A percentile compares a stretch with the other conserved stretches of the same genome.
Evolutionary conservation across 805 yeast genomes (phyloP).

Genomic region (Zygotorulaspora sp.): DNA sequence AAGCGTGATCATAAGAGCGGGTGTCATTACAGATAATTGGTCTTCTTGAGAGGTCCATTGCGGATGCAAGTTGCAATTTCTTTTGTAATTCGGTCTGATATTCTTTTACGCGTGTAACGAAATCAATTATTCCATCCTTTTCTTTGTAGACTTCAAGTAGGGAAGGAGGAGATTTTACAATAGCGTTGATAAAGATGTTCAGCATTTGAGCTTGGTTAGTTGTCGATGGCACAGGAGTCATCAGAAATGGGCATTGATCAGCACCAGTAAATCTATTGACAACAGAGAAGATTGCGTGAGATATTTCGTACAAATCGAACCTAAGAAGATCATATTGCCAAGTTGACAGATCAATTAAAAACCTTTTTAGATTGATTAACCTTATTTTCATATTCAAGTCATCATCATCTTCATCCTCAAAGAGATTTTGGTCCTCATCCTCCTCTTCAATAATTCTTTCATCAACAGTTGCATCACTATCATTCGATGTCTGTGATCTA

Average conservation of each 20-base stretch:
- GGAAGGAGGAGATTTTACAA: constrained; percentile 24
- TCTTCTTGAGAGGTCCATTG: constrained; percentile 25
- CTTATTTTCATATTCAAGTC: constrained; percentile 35
- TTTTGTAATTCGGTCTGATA: constrained; percentile 26
- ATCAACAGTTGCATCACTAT: constrained; percentile 29
- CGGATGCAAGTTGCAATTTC: constrained; percentile 26
- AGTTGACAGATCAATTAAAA: constrained; percentile 45
- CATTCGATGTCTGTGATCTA: constrained; percentile 23
- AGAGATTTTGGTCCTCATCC: constrained; percentile 17
- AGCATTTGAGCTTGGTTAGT: constrained; percentile 24
- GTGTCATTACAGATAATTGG: constrained; percentile 13
- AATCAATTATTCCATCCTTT: constrained; percentile 21
- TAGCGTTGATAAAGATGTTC: constrained; percentile 25
- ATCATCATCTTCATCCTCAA: constrained; percentile 28
- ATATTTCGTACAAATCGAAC: constrained; percentile 31
- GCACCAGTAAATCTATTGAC: constrained; percentile 30
- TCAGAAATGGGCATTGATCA: constrained; percentile 31
- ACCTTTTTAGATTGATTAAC: constrained; percentile 46
- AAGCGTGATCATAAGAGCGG: constrained; percentile 19
- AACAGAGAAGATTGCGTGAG: constrained; percentile 31
- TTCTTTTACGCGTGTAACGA: constrained; percentile 22
- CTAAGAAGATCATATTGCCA: constrained; percentile 43
- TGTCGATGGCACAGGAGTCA: constrained; percentile 23
- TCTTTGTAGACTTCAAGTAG: constrained; percentile 26
- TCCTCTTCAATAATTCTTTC: constrained; percentile 17